phyloP scores from a whole-genome alignment of 2,329 filamentous ascomycete species.

The Fusarium praegraminearum region DNA sequence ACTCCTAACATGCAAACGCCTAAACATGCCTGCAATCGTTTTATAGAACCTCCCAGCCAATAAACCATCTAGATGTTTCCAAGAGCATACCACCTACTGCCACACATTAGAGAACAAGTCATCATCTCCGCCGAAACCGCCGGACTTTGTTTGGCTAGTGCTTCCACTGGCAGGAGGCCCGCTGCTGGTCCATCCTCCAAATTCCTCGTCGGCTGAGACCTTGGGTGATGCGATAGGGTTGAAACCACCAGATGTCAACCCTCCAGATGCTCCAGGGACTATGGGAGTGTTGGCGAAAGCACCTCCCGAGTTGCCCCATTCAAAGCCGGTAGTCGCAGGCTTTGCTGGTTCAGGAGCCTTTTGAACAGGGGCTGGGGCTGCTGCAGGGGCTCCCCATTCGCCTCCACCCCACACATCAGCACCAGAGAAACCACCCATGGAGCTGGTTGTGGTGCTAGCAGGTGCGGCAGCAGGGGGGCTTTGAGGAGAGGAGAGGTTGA shows the following conservation, averaged over 20 bases:
- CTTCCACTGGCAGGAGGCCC: conserved; percentile 57
- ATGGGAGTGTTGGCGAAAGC: conserved; percentile 71
- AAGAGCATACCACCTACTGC: conserved; percentile 66
- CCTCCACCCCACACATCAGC: conserved; percentile 88
- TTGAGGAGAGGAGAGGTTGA: conserved; percentile 77
- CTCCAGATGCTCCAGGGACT: conserved; percentile 65
- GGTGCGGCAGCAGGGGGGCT: conserved; percentile 60
- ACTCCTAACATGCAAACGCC: conserved; percentile 53
- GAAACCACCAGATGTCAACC: conserved; percentile 66
- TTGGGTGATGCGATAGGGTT: conserved; percentile 66
- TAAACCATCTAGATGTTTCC: conserved; percentile 31
- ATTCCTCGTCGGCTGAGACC: conserved; percentile 91
- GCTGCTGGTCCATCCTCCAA: conserved; percentile 92
- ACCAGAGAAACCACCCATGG: conserved; percentile 58
- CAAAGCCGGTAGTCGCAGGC: conserved; percentile 69
- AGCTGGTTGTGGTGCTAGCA: conserved; percentile 55
- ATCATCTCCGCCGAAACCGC: conserved; percentile 75
- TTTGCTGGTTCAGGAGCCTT: conserved; percentile 69
- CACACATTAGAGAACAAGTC: conserved; percentile 97
- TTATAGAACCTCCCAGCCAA: conserved; percentile 38
- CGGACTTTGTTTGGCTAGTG: conserved; percentile 61
- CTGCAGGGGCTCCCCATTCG: conserved; percentile 80
- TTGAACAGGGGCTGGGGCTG: conserved; percentile 62
- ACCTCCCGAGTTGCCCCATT: conserved; percentile 63
- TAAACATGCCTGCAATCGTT: conserved; percentile 48